Percentiles rank a stretch among this genome's conserved stretches.
phyloP scores from a whole-genome alignment of 2,329 filamentous ascomycete genomes.

The Corniculantispora saksenae region DNA sequence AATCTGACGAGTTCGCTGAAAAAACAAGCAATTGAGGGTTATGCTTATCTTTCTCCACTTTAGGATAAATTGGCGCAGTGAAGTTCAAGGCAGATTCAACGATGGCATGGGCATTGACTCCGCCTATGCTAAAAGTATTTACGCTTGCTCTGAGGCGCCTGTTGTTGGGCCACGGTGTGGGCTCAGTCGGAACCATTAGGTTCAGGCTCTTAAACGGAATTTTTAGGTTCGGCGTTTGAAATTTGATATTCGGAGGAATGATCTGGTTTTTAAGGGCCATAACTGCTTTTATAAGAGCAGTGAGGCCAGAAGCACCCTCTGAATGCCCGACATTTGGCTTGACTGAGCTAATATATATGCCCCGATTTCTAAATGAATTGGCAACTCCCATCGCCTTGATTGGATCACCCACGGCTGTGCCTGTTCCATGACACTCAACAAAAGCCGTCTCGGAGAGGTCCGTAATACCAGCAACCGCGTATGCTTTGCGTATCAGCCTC shows the following conservation, averaged over 20 bases:
- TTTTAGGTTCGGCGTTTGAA: slow-evolving; percentile 2
- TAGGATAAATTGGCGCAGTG: too few relatives aligned
- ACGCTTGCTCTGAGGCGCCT: too few relatives aligned
- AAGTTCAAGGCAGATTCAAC: too few relatives aligned
- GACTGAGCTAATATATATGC: slow-evolving; percentile 29
- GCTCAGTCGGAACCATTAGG: too few relatives aligned
- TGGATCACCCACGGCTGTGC: slow-evolving; percentile 31
- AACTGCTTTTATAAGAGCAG: slow-evolving; percentile 29
- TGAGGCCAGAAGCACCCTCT: slow-evolving; percentile 28
- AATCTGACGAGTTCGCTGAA: too few relatives aligned
- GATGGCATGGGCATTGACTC: too few relatives aligned
- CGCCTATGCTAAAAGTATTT: too few relatives aligned
- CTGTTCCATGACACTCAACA: slow-evolving; percentile 46
- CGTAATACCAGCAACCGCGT: slow-evolving; percentile 36
- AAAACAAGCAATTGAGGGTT: too few relatives aligned
- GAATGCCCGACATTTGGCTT: slow-evolving; percentile 34
- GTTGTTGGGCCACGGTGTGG: too few relatives aligned
- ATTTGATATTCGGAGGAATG: slow-evolving; percentile 25
- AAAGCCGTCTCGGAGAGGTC: slow-evolving; percentile 29
- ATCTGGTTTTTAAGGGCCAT: slow-evolving; percentile 26
- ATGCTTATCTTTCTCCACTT: too few relatives aligned
- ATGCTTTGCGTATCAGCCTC: slow-evolving; percentile 37
- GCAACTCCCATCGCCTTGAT: slow-evolving; percentile 28
- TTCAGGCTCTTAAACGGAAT: too few relatives aligned
- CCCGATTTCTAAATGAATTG: neutral